Evolutionary conservation across 176 grass and related monocot genomes (phyloP).

Genomic region (Triticum dicoccoides): DNA sequence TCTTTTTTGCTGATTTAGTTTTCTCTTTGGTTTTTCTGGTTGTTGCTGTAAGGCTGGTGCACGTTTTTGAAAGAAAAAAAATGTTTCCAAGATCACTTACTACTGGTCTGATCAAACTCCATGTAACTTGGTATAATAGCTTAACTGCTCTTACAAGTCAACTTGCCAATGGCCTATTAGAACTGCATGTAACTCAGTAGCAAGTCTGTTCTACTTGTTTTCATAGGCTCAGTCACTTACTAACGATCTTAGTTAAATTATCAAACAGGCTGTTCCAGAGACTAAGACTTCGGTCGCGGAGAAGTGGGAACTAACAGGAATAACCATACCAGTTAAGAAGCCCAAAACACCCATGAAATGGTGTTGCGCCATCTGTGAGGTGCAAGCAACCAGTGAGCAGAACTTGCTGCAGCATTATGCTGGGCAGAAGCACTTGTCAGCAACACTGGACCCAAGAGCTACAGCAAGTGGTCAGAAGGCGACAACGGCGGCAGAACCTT

Average conservation of each 20-base stretch:
- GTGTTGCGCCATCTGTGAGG: conserved; percentile 30
- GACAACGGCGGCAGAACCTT: background rate
- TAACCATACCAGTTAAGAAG: conserved; percentile 17
- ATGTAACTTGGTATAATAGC: no score
- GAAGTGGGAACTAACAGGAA: conserved; percentile 1
- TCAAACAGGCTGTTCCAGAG: background rate
- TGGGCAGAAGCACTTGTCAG: conserved; percentile 29
- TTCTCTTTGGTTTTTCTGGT: no score
- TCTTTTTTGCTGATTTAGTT: no score
- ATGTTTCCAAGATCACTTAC: no score
- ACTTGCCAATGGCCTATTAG: background rate
- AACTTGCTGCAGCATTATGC: conserved; percentile 9
- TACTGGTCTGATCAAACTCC: no score
- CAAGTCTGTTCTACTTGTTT: background rate
- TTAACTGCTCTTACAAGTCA: background rate
- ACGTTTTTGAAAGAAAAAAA: no score
- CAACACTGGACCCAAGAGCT: background rate
- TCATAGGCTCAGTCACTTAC: background rate
- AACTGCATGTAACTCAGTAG: background rate
- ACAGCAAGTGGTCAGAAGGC: background rate
- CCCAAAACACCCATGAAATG: background rate
- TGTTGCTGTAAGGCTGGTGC: no score
- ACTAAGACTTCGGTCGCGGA: background rate
- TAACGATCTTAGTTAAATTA: background rate
- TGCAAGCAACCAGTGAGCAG: conserved; percentile 17